These are phyloP conservation scores for Fagopyrum homotropicum DNA, from an alignment of 148 eudicot genomes.

Conservation along the genomic window DNA sequence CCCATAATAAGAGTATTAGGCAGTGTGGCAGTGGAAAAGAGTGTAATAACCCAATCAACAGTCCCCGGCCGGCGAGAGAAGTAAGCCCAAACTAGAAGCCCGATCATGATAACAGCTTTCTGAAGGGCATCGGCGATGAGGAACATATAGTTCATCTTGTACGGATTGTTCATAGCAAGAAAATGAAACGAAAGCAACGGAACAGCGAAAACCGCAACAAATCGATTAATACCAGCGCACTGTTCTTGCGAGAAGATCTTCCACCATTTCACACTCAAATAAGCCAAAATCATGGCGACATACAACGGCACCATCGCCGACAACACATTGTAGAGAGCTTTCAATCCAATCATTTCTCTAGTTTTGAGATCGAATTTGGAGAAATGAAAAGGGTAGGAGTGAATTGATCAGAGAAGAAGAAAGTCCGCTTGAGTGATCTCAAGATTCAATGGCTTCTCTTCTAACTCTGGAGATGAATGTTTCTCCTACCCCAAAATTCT, in stretches of 20 bases:
- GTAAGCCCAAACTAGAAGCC: constrained; percentile 22
- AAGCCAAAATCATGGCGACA: constrained; percentile 43
- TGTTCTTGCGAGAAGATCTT: constrained; percentile 42
- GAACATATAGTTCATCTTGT: constrained; percentile 39
- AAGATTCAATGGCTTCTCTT: too few relatives aligned
- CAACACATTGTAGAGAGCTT: constrained; percentile 31
- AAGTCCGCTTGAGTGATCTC: background rate
- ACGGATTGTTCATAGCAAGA: constrained; percentile 38
- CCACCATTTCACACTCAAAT: constrained; percentile 34
- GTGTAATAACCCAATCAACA: constrained; percentile 42
- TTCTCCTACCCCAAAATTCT: too few relatives aligned
- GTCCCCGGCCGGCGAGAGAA: background rate
- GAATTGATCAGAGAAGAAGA: background rate
- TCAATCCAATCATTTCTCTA: constrained; percentile 25
- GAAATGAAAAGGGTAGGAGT: background rate
- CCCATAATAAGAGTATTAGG: constrained; percentile 50
- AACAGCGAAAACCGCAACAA: constrained; percentile 45
- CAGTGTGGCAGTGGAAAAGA: constrained; percentile 39
- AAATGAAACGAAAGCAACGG: constrained; percentile 46
- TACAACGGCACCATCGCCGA: constrained; percentile 38
- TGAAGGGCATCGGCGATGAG: constrained; percentile 38
- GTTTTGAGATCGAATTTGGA: background rate
- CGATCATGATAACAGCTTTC: constrained; percentile 26
- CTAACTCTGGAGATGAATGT: too few relatives aligned
- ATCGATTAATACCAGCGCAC: constrained; percentile 51